Evolutionary conservation across 148 eudicot genomes (phyloP), one percentile per base, ranked within the genome.

Genomic region (Nepenthes gracilis): DNA sequence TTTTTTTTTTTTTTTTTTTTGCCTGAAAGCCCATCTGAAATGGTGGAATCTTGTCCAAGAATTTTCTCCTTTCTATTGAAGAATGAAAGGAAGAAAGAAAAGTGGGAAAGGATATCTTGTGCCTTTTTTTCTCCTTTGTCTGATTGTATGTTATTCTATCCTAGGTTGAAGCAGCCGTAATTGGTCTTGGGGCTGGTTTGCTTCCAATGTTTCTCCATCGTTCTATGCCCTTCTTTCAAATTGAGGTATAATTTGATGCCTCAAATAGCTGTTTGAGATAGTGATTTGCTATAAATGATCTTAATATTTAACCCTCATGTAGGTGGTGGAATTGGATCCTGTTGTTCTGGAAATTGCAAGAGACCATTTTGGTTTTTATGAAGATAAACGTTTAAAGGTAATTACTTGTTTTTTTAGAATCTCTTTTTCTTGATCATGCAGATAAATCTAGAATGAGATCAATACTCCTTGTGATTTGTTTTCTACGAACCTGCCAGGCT

Each of bases 161-260:
- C 10, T 83, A 93, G 99, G 77, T 88, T 35, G 73, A 75, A 71
- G 62, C 89, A 12, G 81, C 81, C 78, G 85, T 93, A 54, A 76
- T 93, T 73, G 99, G 99, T 73, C 95, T 93, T 61, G 96, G 99
- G 70, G 99, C 99, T 59, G 99, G 99, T 55, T 59, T 93, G 59
- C 96, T 93, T 72, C 96, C 96, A 15, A 86, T 84, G 92, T 86
- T 88, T 80, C 88, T 93, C 59, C 88, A 70, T 58, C 64, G 70
- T 8, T 79, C 76, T 71, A 74, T 93, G 70, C 80, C 85, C 23
- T 59, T 77, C 69, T 62, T 86, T 61, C 74, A 62, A 52, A 49
- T 86, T 50, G 83, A 93, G 92, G 98, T 93, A 79, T 12, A 67
- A 37, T 60, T 43, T 63, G 51, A 47, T 68, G 56, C 43, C 50